Evolutionary conservation across 805 yeast species (phyloP), one percentile per base, ranked within the genome.

Genomic region (Yamadazyma philogaea): DNA sequence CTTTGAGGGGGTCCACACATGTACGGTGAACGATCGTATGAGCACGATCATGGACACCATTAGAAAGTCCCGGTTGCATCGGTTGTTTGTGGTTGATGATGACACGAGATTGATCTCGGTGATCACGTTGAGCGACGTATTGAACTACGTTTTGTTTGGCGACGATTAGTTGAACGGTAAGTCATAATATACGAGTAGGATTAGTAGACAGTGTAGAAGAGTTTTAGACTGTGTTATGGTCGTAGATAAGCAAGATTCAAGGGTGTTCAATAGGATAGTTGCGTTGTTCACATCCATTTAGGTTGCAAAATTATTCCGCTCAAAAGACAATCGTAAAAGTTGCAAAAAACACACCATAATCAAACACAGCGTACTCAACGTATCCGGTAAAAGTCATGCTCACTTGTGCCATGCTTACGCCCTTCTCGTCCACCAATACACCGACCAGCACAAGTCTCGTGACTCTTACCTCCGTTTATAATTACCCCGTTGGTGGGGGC

Each of bases 1-100:
- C 60, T 93, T 91, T 55, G 98, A 93, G 64, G 99, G 99, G 45
- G 98, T 93, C 11, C 87, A 89, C 64, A 93, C 98, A 0, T 93
- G 99, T 65, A 87, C 97, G 0, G 74, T 81, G 50, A 77, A 81
- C 52, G 99, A 93, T 61, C 76, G 90, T 49, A 69, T 93, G 44
- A 84, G 91, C 47, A 87, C 95, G 12, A 84, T 93, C 44, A 77
- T 93, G 81, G 96, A 90, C 60, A 90, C 96, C 27, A 88, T 93
- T 46, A 78, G 97, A 55, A 85, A 89, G 53, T 82, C 95, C 26
- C 78, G 98, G 52, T 75, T 93, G 47, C 97, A 93, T 61, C 77
- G 99, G 61, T 76, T 93, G 57, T 87, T 90, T 56, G 89, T 93
- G 22, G 96, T 93, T 21, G 96, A 93, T 61, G 83, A 79, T n/a